These are phyloP conservation scores for Gastrodia elata DNA, from an alignment of 106 monocot species.

Conservation along the genomic window DNA sequence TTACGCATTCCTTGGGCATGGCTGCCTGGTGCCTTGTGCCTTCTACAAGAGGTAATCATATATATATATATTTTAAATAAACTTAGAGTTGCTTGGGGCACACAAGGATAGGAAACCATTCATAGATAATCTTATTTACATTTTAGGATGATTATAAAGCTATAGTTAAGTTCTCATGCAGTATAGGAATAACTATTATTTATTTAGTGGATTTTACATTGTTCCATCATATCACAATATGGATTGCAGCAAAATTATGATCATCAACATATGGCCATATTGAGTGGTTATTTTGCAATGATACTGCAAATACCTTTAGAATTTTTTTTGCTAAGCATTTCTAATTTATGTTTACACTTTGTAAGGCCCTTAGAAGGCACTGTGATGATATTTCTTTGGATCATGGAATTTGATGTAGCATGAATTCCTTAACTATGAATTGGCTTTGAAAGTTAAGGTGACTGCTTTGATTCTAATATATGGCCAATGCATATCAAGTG, in stretches of 20 bases:
- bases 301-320: not conserved
- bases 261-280: not conserved
- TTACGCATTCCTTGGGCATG: slow-evolving; percentile 74
- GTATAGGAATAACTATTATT: not conserved
- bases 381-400: too few species aligned
- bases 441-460: too few species aligned
- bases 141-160: not conserved
- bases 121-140: not conserved
- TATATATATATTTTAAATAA: not conserved
- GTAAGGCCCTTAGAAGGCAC: not conserved
- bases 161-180: not conserved
- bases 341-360: not conserved
- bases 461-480: not conserved
- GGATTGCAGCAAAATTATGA: not conserved
- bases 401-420: too few species aligned
- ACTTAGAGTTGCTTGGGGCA: not conserved
- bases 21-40: slow-evolving; percentile 68
- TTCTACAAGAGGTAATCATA: slow-evolving; percentile 74
- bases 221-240: not conserved
- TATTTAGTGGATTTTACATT: not conserved
- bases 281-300: not conserved
- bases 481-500: not conserved
- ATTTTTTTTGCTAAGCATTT: not conserved
- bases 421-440: too few species aligned
- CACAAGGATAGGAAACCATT: not conserved